A percentile compares a stretch with the other conserved stretches of the same genome.
phyloP scores from a whole-genome alignment of 768 basidiomycete species.

The Tulasnella sp. region DNA sequence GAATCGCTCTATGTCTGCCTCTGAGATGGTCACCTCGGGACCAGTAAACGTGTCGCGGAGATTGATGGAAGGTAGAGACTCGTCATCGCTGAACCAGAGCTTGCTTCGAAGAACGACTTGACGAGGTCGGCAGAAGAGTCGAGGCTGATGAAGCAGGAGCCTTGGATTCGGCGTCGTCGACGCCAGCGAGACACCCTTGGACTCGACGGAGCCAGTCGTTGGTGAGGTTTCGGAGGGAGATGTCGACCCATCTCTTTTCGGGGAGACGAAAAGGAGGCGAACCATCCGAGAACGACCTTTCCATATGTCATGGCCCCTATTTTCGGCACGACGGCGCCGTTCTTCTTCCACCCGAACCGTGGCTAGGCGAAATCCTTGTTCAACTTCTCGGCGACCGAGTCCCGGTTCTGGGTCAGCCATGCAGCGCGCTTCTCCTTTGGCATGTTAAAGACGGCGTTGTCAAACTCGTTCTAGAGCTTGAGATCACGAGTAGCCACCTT shows the following conservation, averaged over 20 bases:
- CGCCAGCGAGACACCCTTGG: conserved; percentile 90
- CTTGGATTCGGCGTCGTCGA: conserved; percentile 67
- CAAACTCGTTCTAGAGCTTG: conserved; percentile 98
- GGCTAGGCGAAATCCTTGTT: conserved; percentile 95
- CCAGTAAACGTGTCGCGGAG: conserved; percentile 77
- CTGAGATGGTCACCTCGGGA: conserved; percentile 68
- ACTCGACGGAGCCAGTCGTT: conserved; percentile 96
- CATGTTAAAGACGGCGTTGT: conserved; percentile 89
- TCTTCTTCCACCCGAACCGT: conserved; percentile 98
- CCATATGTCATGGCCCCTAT: conserved; percentile 98
- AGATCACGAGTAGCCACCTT: conserved; percentile 92
- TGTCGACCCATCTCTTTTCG: conserved; percentile 90
- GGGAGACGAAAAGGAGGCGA: conserved; percentile 88
- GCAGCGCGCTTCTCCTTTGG: conserved; percentile 88
- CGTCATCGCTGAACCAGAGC: conserved; percentile 90
- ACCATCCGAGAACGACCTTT: conserved; percentile 85
- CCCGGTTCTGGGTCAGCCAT: conserved; percentile 81
- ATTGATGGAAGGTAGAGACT: conserved; percentile 63
- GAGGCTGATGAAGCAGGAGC: conserved; percentile 77
- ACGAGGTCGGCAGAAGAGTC: conserved; percentile 74
- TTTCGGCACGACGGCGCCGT: conserved; percentile 72
- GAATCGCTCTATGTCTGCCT: conserved; percentile 74
- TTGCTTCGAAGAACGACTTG: conserved; percentile 76
- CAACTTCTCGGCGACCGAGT: conserved; percentile 73
- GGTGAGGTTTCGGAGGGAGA: conserved; percentile 84